These are phyloP conservation scores for Cladobotryum protrusum DNA, from an alignment of 2,329 filamentous ascomycete genomes.

Conservation along the genomic window DNA sequence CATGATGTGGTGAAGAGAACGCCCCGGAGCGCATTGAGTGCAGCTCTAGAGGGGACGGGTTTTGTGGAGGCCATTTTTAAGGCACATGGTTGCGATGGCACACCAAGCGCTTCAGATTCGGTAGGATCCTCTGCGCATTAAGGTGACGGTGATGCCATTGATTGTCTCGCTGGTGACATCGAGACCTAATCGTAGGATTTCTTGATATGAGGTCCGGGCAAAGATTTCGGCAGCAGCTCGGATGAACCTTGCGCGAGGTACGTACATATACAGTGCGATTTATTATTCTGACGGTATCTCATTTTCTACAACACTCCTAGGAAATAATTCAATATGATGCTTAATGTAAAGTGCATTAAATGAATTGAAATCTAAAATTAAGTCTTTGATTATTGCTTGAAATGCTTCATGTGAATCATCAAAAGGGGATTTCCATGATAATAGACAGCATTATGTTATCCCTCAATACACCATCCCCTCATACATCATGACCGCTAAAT, in stretches of 20 bases:
- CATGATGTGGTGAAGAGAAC: slow-evolving; percentile 52
- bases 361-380: too few relatives aligned
- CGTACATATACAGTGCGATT: background rate
- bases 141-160: slow-evolving; percentile 1
- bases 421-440: too few relatives aligned
- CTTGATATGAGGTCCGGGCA: slow-evolving; percentile 7
- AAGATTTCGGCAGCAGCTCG: slow-evolving; percentile 10
- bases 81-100: slow-evolving; percentile 18
- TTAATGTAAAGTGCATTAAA: too few relatives aligned
- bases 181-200: slow-evolving; percentile 10
- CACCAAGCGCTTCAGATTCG: background rate
- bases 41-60: slow-evolving; percentile 49
- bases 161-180: background rate
- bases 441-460: too few relatives aligned
- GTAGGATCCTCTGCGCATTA: slow-evolving; percentile 2
- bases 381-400: too few relatives aligned
- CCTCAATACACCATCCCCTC: too few relatives aligned
- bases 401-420: too few relatives aligned
- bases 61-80: slow-evolving; percentile 39
- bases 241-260: slow-evolving; percentile 7
- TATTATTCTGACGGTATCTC: too few relatives aligned
- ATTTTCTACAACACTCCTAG: too few relatives aligned
- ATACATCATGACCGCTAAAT: too few relatives aligned
- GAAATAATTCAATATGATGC: too few relatives aligned
- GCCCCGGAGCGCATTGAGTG: slow-evolving; percentile 49